Base-by-base conservation (phyloP, 805 yeast genomes). In the Pichia scutulata region DNA sequence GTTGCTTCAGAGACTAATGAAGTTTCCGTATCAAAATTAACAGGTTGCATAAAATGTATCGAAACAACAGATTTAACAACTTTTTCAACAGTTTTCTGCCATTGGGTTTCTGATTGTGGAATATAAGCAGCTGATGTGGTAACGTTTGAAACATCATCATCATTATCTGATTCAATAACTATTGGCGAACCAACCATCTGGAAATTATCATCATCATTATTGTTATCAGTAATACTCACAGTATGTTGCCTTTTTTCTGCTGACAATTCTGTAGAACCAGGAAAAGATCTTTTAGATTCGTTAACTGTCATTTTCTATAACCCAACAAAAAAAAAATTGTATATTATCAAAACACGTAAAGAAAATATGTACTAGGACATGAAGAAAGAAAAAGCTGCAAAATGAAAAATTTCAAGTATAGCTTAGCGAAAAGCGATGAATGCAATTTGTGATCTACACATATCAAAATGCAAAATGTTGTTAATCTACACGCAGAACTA, bases 1-100 rank as follows among this genome's bases (percentile, higher is more conserved):
- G 97, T 88, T n/a, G 97, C 97, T 66, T 90, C 95, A 48, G 87
- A 80, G 25, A 84, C 88, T 42, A 83, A 66, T 1, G 95, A 84
- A 2, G 81, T 68, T 58, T 90, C 97, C 39, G 93, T 84, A 60
- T 90, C 97, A 63, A 90, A 90, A 54, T 83, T 81, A 3, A 83
- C 79, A n/a, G 87, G 88, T 65, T 86, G 93, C 12, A 93, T 77
- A 61, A 90, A 89, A 65, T 88, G 95, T 46, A 90, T 82, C 1
- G 96, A 86, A 3, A 90, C 97, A 22, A 89, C 97, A 7, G 88
- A 79, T 54, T 82, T 79, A 39, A 89, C 95, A 3, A 89, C 96
- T 47, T 76, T 76, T 44, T 87, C 81, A 46, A 89, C 88, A 0
- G 96, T 86, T 39, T 72, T 70, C 60, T 84, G 90, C 97, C 97